Base-by-base conservation (phyloP, 495 filamentous ascomycete genomes). In the Trichocladium antarcticum region DNA sequence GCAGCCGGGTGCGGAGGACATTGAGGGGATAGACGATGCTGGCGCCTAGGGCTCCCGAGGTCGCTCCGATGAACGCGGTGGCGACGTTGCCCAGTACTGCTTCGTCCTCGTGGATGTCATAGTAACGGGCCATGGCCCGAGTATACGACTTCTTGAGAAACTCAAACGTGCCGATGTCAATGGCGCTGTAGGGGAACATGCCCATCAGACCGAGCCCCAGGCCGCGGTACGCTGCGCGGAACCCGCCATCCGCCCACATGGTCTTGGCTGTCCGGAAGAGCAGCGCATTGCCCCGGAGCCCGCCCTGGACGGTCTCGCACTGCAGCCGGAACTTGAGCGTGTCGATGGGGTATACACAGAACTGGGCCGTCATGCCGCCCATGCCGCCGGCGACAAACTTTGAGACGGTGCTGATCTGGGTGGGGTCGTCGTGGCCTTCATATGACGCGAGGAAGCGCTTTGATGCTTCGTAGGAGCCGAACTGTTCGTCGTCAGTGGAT, bases 161-260 rank as follows among this genome's bases (percentile, higher is more conserved):
- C 66, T 99, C 92, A 56, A 96, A 99, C 0, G 86, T 95, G 35
- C 86, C 84, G 51, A 99, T 79, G 62, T 99, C 92, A 63, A 99
- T 92, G 32, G 92, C 93, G 29, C 87, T 87, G 66, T 99, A 99
- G 1, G 92, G 92, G 60, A 97, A 97, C 81, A 97, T 95, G 61
- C 92, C 92, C 42, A 94, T 60, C 2, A 99, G 74, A 16, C 93
- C 92, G 72, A 96, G 84, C 0, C 87, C 86, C 29, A 97, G 78
- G 15, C 92, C 92, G 50, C 90, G 87, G 62, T 97, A 99, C 53
- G 87, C 93, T 16, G 84, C 75, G 36, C 77, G 74, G 21, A 89
- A 39, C 29, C 87, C 87, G 38, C 80, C 82, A 43, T 77, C 75
- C 27, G 74, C 74, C 76, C 81, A 89, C 77, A 97, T 95, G 57